Evolutionary conservation across 306 rosid genomes (phyloP), one percentile per base, ranked within the genome.

Genomic region (Prinsepia uniflora): DNA sequence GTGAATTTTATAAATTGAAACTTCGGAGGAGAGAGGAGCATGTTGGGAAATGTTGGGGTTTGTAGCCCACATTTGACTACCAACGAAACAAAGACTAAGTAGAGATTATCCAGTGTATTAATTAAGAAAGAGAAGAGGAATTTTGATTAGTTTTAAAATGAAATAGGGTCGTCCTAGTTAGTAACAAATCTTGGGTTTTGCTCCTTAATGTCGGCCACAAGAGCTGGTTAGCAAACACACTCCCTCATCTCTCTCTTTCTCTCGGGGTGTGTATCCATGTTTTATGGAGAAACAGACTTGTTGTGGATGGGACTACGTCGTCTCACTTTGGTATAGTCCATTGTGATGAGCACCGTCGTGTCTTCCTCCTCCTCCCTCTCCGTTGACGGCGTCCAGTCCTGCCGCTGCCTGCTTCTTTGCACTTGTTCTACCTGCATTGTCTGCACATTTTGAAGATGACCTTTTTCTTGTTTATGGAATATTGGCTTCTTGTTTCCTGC

Each of bases 231-330:
- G 55, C 68, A 66, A 63, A 79, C 69, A 72, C 50, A 22, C 47
- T 30, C 72, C 72, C 81, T 79, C 82, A 65, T 57, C 30, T 30
- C 36, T 30, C 36, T 30, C 36, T 30, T 3, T 30, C 4, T 30
- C 36, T 24, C 30, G 30, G 30, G 4, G 36, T n/a, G 4, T 41
- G 66, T 24, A 57, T 57, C 34, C 84, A 46, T 65, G 79, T 76
- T 87, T 86, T 64, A 89, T 81, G 96, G 96, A 83, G 42, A 53
- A 46, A 72, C 41, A 45, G 86, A 52, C 78, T 86, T 87, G 95
- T 92, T 92, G 63, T 92, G 95, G 60, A 87, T 76, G 34, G 96
- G 96, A 66, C 83, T 92, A 56, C 92, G 73, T 70, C 88, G 77
- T 86, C 71, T 86, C 3, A 86, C 87, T 0, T 52, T 19, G 17